Evolutionary conservation across 495 filamentous ascomycete species (phyloP).

Genomic region (Penicillium cataractarum): DNA sequence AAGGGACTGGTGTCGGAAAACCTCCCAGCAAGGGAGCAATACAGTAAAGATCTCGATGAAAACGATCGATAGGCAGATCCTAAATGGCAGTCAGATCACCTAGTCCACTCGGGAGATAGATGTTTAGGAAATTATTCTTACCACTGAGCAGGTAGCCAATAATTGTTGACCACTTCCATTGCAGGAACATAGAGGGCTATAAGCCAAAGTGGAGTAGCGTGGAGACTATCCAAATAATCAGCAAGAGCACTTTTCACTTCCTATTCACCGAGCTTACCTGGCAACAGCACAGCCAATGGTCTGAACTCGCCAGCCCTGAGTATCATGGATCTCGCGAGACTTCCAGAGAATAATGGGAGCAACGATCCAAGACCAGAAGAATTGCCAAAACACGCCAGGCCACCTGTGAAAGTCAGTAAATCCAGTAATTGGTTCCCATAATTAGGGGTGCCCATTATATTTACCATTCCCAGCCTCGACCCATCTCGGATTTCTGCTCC

Average conservation of each 20-base stretch:
- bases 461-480: constrained; percentile 68
- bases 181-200: constrained; percentile 59
- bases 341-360: constrained; percentile 51
- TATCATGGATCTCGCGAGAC: constrained; percentile 59
- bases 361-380: constrained; percentile 64
- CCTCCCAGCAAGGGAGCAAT: constrained; percentile 58
- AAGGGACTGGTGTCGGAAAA: constrained; percentile 53
- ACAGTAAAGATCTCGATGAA: constrained; percentile 57
- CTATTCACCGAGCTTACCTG: constrained; percentile 14
- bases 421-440: not conserved
- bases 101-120: not conserved
- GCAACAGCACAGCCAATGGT: constrained; percentile 63
- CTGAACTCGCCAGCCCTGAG: constrained; percentile 67
- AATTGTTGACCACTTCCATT: constrained; percentile 56
- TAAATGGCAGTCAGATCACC: constrained; percentile 14
- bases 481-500: constrained; percentile 43
- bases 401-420: constrained; percentile 39
- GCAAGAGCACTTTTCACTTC: not conserved
- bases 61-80: constrained; percentile 58
- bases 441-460: not conserved
- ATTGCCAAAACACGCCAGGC: constrained; percentile 64
- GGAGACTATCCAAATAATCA: constrained; percentile 36
- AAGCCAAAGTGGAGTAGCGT: constrained; percentile 68
- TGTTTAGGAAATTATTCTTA: constrained; percentile 30
- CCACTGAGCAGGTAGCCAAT: constrained; percentile 61